A percentile compares a stretch with the other conserved stretches of the same genome.
phyloP scores from a whole-genome alignment of 2,329 filamentous ascomycete genomes.

The Chaetomium olivaceum region DNA sequence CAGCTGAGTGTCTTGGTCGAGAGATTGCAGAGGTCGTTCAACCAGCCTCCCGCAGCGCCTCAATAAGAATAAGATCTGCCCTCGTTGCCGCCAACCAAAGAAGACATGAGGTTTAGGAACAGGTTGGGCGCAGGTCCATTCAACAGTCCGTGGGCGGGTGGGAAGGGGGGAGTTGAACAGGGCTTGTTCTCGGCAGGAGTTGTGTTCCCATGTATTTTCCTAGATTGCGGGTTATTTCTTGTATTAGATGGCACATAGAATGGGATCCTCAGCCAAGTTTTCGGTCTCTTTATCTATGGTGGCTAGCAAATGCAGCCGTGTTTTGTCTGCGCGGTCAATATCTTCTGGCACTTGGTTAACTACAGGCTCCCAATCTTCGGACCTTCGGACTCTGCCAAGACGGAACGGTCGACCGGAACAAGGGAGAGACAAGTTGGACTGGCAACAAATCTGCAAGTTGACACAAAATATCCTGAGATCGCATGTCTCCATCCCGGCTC shows the following conservation, averaged over 20 bases:
- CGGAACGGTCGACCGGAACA: background rate
- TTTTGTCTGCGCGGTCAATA: background rate
- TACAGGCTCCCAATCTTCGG: background rate
- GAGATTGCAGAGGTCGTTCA: rapidly evolving
- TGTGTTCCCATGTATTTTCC: too few species aligned
- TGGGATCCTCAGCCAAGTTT: background rate
- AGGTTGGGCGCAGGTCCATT: background rate
- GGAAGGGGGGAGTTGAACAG: too few species aligned
- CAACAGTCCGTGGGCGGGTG: too few species aligned
- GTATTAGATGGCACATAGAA: background rate
- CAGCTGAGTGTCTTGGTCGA: background rate
- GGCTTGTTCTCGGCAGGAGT: too few species aligned
- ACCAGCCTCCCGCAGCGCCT: background rate
- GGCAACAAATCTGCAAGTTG: background rate
- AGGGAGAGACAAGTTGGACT: background rate
- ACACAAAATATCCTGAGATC: background rate
- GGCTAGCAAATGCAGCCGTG: too few species aligned
- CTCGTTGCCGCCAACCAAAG: background rate
- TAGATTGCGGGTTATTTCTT: background rate
- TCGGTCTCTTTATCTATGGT: too few species aligned
- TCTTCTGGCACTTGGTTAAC: background rate
- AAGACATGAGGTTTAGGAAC: background rate
- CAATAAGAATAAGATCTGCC: background rate
- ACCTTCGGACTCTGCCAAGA: background rate
- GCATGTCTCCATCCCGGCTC: background rate